Evolutionary conservation across 2,329 filamentous ascomycete species (phyloP).

Genomic region (Neofusicoccum sp.): DNA sequence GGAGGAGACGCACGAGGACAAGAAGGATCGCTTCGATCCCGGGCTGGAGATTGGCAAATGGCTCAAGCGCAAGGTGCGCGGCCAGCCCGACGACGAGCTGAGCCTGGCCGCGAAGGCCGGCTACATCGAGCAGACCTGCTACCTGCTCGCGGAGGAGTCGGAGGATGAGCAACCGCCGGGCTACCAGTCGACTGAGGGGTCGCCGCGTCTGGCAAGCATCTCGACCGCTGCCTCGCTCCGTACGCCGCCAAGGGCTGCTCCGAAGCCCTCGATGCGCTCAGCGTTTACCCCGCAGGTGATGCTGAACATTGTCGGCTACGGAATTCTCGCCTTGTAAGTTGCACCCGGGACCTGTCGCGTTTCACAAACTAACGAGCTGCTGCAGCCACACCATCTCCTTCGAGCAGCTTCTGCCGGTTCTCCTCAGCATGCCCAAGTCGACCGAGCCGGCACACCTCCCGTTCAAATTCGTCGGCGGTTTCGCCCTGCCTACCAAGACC

Average conservation of each 20-base stretch:
- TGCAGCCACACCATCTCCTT: slow-evolving; percentile 92
- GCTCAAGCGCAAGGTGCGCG: slow-evolving; percentile 51
- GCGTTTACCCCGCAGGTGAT: slow-evolving; percentile 85
- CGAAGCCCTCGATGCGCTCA: slow-evolving; percentile 44
- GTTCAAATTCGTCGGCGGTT: slow-evolving; percentile 87
- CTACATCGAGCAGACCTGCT: slow-evolving; percentile 60
- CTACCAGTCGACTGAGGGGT: slow-evolving; percentile 64
- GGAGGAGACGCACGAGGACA: slow-evolving; percentile 88
- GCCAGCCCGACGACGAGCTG: slow-evolving; percentile 31
- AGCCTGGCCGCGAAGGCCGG: slow-evolving; percentile 45
- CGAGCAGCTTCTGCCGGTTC: slow-evolving; percentile 89
- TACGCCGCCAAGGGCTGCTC: slow-evolving; percentile 18
- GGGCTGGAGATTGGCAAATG: slow-evolving; percentile 77
- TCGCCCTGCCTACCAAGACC: slow-evolving; percentile 77
- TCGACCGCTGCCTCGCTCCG: slow-evolving; percentile 28
- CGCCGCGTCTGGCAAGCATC: slow-evolving; percentile 51
- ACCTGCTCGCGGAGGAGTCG: slow-evolving; percentile 61
- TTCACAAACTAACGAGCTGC: slow-evolving; percentile 27
- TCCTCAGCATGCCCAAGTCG: slow-evolving; percentile 72
- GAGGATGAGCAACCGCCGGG: slow-evolving; percentile 65
- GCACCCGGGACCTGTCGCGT: slow-evolving; percentile 20
- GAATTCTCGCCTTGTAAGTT: slow-evolving; percentile 91
- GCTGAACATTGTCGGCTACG: slow-evolving; percentile 85
- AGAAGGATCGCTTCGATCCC: slow-evolving; percentile 73
- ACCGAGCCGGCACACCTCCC: slow-evolving; percentile 63